Evolutionary conservation across 2,329 filamentous ascomycete genomes (phyloP), one percentile per base, ranked within the genome.

Genomic region (Blastomyces parvus): DNA sequence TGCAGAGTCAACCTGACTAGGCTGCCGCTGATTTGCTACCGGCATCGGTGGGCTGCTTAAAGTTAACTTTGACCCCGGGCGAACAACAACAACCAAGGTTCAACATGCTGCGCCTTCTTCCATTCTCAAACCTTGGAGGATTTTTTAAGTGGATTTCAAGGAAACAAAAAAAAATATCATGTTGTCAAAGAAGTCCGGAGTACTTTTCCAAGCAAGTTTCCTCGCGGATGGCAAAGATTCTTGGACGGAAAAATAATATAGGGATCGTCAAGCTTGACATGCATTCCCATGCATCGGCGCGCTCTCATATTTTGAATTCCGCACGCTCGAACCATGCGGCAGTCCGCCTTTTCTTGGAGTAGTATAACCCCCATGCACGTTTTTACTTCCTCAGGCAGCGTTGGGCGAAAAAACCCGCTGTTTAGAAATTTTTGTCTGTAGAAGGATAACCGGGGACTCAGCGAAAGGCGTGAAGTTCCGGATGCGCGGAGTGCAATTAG

Each of bases 1-100:
- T 61, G 59, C 59, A 61, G 48, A 53, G n/a, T 30, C 22, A 57
- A 53, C 38, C 44, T 30, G 36, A 2, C 36, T 38, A 38, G 36
- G 33, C 33, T 36, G 7, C 19, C 48, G 59, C 44, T 61, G 59
- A 61, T 61, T 61, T 61, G 59, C 59, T 61, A n/a, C 1, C 17
- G 3, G 14, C 14, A 17, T 7, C 36, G 36, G 36, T 38, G 19
- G 38, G 8, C 2, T 14, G 56, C n/a, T 59, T 13, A n/a, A n/a
- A n/a, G n/a, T n/a, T n/a, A 57, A 57, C 55, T 57, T 25, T 57
- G 55, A 25, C 40, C 55, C 55, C 3, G 14, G 14, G 14, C 33
- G 33, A 38, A 2, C n/a, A 22, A 42, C 7, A 30, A 0, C 25
- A n/a, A 11, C 40, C 56, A 59, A 59, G 36, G 56, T 44, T 59